Base-by-base conservation (phyloP, 257 asterid genomes). In the Lantana camara region DNA sequence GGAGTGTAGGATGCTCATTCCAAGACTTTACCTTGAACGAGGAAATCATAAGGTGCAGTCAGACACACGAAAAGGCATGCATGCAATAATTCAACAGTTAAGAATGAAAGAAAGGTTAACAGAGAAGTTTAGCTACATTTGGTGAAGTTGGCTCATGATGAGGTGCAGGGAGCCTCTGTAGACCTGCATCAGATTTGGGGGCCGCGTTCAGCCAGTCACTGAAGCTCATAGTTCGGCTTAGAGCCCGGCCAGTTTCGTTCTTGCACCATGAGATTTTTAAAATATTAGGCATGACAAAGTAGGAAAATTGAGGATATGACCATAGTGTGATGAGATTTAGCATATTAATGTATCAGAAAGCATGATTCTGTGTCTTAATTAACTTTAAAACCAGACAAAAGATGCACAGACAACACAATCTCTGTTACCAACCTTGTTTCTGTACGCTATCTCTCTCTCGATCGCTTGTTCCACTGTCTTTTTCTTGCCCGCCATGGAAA, bases 381-480 rank as follows among this genome's bases (percentile, higher is more conserved):
- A 27, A 27, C 2, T 27, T 5, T 5, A 27, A 27, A 27, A 27
- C 32, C 32, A 27, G 5, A 27, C 5, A 27, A 27, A 27, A n/a
- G 4, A 27, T 27, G 5, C 5, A 27, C 5, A 27, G 5, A 5
- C 2, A 27, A 27, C 5, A 27, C 5, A 27, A 27, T 27, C 32
- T 27, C 32, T 27, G 32, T 2, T 27, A 2, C 32, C 5, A 27
- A 27, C 32, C 32, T 27, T 27, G 32, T 27, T 27, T 27, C 32
- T 2, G 5, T 27, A 60, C 5, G 71, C 74, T 41, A 75, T 38
- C 49, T 73, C 79, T 46, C 64, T 69, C 51, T 49, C 52, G 41
- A 60, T 51, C 7, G 68, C 79, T 37, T n/a, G 73, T 64, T 64
- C 76, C 24, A 73, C 42, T 41, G 46, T 63, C 24, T 48, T 42